phyloP scores from a whole-genome alignment of 2,329 filamentous ascomycete genomes.

The Aspergillus hortae region DNA sequence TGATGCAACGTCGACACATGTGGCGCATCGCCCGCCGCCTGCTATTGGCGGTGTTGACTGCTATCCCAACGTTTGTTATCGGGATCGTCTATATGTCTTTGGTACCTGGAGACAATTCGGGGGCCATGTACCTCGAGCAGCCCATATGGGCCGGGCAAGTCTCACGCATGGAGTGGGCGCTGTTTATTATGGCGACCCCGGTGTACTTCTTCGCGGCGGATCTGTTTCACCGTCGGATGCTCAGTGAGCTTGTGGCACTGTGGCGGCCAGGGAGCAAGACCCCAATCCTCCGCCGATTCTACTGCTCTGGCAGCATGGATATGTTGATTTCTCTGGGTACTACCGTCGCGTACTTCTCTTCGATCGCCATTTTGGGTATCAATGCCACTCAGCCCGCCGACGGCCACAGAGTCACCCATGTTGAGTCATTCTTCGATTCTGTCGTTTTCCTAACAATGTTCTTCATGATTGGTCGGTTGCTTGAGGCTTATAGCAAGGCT shows the following conservation, averaged over 20 bases:
- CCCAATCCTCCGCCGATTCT: constrained; percentile 71
- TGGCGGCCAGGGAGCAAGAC: constrained; percentile 74
- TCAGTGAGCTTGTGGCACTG: constrained; percentile 73
- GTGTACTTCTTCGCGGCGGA: constrained; percentile 86
- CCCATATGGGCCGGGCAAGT: constrained; percentile 67
- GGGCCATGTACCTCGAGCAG: constrained; percentile 64
- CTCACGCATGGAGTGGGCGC: constrained; percentile 70
- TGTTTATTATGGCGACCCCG: constrained; percentile 78
- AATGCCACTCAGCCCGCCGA: constrained; percentile 32
- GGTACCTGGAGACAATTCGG: constrained; percentile 56
- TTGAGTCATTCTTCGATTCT: constrained; percentile 78
- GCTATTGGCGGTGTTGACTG: constrained; percentile 64
- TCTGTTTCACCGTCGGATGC: constrained; percentile 72
- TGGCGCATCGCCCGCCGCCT: constrained; percentile 69
- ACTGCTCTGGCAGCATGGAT: constrained; percentile 96
- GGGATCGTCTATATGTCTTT: constrained; percentile 91
- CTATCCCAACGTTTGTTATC: constrained; percentile 80
- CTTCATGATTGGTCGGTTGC: constrained; percentile 59
- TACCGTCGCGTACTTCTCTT: constrained; percentile 81
- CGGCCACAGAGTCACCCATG: constrained; percentile 43
- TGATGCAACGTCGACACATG: constrained; percentile 61
- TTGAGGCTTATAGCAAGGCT: constrained; percentile 85
- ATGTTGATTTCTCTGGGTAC: constrained; percentile 87
- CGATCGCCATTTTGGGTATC: constrained; percentile 71
- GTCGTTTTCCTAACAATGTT: constrained; percentile 91